A percentile compares a stretch with the other conserved stretches of the same genome.
phyloP scores from a whole-genome alignment of 768 basidiomycete species.

The Leccinellum luteum region DNA sequence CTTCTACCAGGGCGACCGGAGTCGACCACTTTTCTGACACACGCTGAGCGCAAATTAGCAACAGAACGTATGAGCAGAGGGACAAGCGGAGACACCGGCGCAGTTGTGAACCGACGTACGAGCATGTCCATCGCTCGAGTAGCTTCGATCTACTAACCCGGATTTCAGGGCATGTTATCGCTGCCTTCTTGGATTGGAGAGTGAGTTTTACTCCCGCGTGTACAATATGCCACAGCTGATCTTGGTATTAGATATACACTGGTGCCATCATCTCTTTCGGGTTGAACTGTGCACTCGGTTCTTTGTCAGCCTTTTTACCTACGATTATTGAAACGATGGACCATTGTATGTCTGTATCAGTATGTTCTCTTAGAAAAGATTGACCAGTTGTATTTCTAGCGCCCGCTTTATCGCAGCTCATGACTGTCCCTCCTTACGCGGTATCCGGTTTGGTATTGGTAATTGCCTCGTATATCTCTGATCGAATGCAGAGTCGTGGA shows the following conservation, averaged over 20 bases:
- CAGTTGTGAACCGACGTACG: slow-evolving; percentile 40
- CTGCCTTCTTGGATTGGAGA: slow-evolving; percentile 48
- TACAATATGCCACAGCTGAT: slow-evolving; percentile 5
- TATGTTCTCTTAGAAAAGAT: neutral
- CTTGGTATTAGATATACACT: slow-evolving; percentile 35
- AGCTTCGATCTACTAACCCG: neutral
- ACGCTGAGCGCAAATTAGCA: slow-evolving; percentile 32
- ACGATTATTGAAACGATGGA: slow-evolving; percentile 54
- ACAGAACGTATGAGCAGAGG: slow-evolving; percentile 39
- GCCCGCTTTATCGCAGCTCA: slow-evolving; percentile 44
- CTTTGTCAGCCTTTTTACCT: slow-evolving; percentile 52
- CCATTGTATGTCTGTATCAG: slow-evolving; percentile 32
- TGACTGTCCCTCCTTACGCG: slow-evolving; percentile 55
- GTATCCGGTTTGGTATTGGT: slow-evolving; percentile 38
- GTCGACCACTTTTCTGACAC: slow-evolving; percentile 32
- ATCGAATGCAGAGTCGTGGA: slow-evolving; percentile 44
- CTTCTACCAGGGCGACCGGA: slow-evolving; percentile 32
- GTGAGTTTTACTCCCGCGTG: slow-evolving; percentile 11
- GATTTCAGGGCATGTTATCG: slow-evolving; percentile 36
- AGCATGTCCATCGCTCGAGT: neutral
- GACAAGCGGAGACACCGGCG: slow-evolving; percentile 40
- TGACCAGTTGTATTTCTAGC: slow-evolving; percentile 27
- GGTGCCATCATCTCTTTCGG: slow-evolving; percentile 49
- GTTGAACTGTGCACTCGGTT: slow-evolving; percentile 46
- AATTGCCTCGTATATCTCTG: slow-evolving; percentile 38